phyloP scores from a whole-genome alignment of 371 early-diverging fungal genomes.

The Mucor sp. region DNA sequence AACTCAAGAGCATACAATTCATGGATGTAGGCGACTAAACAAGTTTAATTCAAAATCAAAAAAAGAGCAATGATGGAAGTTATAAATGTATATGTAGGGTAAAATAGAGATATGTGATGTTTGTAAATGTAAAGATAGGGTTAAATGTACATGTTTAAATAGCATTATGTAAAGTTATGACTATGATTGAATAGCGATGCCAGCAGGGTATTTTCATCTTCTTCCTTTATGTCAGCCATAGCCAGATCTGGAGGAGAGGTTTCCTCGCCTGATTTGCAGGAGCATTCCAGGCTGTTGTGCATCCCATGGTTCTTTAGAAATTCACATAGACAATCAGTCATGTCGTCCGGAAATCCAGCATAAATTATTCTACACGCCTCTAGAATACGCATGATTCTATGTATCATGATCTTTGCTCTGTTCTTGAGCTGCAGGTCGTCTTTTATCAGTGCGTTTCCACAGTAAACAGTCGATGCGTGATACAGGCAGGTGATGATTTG shows the following conservation, averaged over 20 bases:
- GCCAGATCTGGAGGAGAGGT: neutral
- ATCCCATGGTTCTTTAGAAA: conserved; percentile 27
- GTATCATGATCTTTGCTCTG: conserved; percentile 26
- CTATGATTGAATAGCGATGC: neutral
- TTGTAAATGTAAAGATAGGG: neutral
- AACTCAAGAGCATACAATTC: no score
- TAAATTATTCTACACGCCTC: conserved; percentile 20
- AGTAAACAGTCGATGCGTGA: conserved; percentile 41
- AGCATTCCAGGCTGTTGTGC: conserved; percentile 18
- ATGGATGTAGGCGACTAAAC: no score
- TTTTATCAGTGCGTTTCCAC: conserved; percentile 25
- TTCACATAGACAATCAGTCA: conserved; percentile 31
- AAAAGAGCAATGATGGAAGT: no score
- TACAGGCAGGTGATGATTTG: conserved; percentile 31
- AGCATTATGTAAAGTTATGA: neutral
- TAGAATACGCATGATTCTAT: conserved; percentile 27
- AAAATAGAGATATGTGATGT: neutral
- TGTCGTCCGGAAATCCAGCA: conserved; percentile 38
- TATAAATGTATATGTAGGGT: neutral
- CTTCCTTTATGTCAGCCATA: neutral
- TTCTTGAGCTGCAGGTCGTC: conserved; percentile 8
- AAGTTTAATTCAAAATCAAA: no score
- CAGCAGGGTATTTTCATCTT: conserved; percentile 1
- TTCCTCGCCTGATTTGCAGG: neutral
- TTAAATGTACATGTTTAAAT: neutral